Percentiles rank a stretch among this genome's conserved stretches.
Evolutionary conservation across 306 rosid genomes (phyloP).

Genomic region (Vachellia collinsii): DNA sequence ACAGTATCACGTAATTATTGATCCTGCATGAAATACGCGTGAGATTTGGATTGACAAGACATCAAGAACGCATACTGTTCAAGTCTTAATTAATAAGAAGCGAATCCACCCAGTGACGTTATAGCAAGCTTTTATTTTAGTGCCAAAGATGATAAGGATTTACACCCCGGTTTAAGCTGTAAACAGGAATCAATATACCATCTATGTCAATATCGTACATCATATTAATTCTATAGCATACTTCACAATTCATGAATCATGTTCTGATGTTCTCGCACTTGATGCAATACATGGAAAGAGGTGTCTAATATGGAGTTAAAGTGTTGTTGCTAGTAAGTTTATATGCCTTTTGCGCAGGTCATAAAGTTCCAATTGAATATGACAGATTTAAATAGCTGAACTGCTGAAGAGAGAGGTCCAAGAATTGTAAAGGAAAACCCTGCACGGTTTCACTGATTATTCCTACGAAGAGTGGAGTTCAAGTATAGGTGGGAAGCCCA

Average conservation of each 20-base stretch:
- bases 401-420: conserved; percentile 9
- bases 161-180: background rate
- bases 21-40: conserved; percentile 38
- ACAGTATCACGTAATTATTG: background rate
- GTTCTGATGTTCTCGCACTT: background rate
- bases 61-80: conserved; percentile 14
- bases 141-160: background rate
- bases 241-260: background rate
- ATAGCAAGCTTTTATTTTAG: background rate
- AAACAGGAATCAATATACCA: background rate
- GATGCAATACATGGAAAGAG: background rate
- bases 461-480: conserved; percentile 1
- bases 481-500: background rate
- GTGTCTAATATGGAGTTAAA: background rate
- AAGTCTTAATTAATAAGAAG: background rate
- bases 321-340: background rate
- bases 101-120: background rate
- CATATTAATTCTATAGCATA: background rate
- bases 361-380: background rate
- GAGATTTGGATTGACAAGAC: conserved; percentile 19
- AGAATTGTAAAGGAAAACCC: conserved; percentile 8
- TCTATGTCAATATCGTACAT: background rate
- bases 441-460: background rate
- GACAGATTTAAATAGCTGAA: conserved; percentile 1
- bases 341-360: background rate